Percentiles rank a stretch among this genome's conserved stretches.
These are phyloP conservation scores for Pseudogymnoascus verrucosus DNA, from an alignment of 2,329 filamentous ascomycete species.

Conservation along the genomic window DNA sequence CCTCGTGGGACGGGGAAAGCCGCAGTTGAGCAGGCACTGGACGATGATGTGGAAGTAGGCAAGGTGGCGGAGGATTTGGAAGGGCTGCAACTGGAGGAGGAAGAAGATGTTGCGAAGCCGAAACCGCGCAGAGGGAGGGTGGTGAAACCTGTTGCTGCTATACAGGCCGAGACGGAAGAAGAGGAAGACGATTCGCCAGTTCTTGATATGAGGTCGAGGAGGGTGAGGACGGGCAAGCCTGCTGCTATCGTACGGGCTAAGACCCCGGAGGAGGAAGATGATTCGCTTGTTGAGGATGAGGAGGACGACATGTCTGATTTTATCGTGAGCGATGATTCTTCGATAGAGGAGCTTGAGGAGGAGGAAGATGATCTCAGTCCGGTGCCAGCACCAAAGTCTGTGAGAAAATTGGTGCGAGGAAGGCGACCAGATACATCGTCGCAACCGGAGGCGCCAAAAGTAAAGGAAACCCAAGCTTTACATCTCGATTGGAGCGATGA, in stretches of 20 bases:
- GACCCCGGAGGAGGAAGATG: not conserved
- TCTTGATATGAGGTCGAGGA: not conserved
- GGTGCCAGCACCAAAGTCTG: conserved; percentile 15
- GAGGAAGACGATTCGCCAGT: conserved; percentile 12
- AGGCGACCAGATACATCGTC: conserved; percentile 12
- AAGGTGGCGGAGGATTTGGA: not conserved
- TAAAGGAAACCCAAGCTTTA: not conserved
- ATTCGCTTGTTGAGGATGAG: not conserved
- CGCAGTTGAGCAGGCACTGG: not conserved
- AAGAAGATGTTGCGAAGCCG: not conserved
- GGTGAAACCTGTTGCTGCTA: not conserved
- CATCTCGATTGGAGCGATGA: not conserved
- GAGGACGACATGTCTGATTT: conserved; percentile 24
- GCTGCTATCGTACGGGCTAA: not conserved
- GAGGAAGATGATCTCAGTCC: conserved; percentile 17
- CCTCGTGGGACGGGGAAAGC: not conserved
- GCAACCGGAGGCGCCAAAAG: not conserved
- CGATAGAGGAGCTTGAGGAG: conserved; percentile 17
- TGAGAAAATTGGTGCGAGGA: conserved; percentile 22
- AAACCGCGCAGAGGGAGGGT: not conserved
- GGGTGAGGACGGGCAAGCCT: not conserved
- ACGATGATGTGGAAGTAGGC: not conserved
- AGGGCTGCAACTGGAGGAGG: not conserved
- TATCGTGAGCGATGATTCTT: conserved; percentile 23
- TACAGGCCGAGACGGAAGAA: not conserved